phyloP scores from a whole-genome alignment of 345 rosid genomes.

The Eucalyptus pumila region DNA sequence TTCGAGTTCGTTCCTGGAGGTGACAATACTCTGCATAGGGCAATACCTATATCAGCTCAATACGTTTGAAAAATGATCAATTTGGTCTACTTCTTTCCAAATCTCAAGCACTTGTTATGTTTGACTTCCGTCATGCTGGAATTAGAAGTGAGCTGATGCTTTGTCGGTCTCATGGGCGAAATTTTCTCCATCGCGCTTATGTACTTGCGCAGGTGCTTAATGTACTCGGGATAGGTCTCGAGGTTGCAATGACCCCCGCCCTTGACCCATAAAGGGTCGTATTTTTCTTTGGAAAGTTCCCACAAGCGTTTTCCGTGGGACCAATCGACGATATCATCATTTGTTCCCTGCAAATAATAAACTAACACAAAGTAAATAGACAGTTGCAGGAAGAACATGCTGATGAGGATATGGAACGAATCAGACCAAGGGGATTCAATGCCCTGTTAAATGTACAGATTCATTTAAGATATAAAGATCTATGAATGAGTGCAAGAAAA shows the following conservation, averaged over 20 bases:
- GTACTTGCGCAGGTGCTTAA: slow-evolving; percentile 73
- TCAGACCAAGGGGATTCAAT: background rate
- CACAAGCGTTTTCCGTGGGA: slow-evolving; percentile 88
- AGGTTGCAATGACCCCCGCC: slow-evolving; percentile 99
- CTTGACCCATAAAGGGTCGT: slow-evolving; percentile 90
- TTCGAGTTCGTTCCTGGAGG: background rate
- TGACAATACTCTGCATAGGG: background rate
- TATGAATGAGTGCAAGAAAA: background rate
- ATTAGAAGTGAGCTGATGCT: slow-evolving; percentile 24
- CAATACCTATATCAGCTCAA: background rate
- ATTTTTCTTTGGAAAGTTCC: slow-evolving; percentile 88
- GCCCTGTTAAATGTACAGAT: background rate
- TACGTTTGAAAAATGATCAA: background rate
- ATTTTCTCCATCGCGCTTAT: slow-evolving; percentile 88
- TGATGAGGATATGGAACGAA: background rate
- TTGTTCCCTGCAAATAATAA: slow-evolving; percentile 50
- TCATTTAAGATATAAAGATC: background rate
- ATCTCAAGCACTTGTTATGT: slow-evolving; percentile 62
- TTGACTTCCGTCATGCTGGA: slow-evolving; percentile 50
- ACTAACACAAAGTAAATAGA: background rate
- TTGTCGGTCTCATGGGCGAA: slow-evolving; percentile 34
- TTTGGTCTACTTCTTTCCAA: slow-evolving; percentile 28
- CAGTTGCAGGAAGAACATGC: background rate
- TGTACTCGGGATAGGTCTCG: slow-evolving; percentile 89
- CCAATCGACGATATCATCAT: slow-evolving; percentile 78